A percentile compares a stretch with the other conserved stretches of the same genome.
Evolutionary conservation across 169 alveolate species (phyloP).

Genomic region (Blepharisma undulans): DNA sequence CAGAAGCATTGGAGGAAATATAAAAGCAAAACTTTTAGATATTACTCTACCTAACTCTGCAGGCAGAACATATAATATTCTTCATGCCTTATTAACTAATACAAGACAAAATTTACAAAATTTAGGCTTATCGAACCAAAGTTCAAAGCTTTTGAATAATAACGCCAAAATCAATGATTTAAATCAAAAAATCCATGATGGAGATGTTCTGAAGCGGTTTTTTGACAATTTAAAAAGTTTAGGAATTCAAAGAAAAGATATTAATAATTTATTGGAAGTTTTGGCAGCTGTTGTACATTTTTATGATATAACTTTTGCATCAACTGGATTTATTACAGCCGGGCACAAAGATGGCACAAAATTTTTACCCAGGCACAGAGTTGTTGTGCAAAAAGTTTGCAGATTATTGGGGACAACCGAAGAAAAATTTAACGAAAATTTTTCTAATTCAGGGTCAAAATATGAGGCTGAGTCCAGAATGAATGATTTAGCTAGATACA

Average conservation of each 20-base stretch:
- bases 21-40: slow-evolving; percentile 20
- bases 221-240: background rate
- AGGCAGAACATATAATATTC: slow-evolving; percentile 25
- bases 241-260: background rate
- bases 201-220: background rate
- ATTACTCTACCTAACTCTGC: background rate
- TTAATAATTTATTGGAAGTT: background rate
- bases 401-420: background rate
- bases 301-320: slow-evolving; percentile 21
- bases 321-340: background rate
- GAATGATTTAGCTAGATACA: background rate
- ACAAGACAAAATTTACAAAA: background rate
- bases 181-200: background rate
- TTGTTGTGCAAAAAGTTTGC: slow-evolving; percentile 12
- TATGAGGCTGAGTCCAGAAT: background rate
- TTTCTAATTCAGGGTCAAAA: background rate
- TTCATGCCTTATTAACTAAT: background rate
- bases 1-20: background rate
- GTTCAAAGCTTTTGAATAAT: background rate
- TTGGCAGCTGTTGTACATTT: slow-evolving; percentile 3
- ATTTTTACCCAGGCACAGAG: slow-evolving; percentile 18
- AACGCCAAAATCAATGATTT: background rate
- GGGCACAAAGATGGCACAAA: background rate
- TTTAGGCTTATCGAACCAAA: slow-evolving; percentile 5
- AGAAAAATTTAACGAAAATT: slow-evolving; percentile 4